Base-by-base conservation (phyloP, 129 eudicot species). In the Centella asiatica region DNA sequence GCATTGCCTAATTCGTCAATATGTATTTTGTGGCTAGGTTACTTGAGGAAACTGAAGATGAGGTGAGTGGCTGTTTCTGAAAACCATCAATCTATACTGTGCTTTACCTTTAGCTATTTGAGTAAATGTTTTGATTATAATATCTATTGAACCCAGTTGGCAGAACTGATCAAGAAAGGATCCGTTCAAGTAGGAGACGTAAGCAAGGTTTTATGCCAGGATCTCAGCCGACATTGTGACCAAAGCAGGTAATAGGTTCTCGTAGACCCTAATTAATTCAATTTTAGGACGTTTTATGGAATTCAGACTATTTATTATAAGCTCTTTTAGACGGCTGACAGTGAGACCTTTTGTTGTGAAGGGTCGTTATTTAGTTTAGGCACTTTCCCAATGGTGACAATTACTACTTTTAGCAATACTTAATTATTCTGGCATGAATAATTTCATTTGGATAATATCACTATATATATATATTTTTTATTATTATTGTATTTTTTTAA, bases 1-100 rank as follows among this genome's bases (percentile, higher is more conserved):
- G 3, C 18, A 55, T 34, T 11, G 34, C n/a, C 27, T n/a, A 2
- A 54, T 37, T 67, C 60, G 72, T 27, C 39, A 22, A 6, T 33
- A 12, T 62, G 54, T 65, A 1, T 37, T 23, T 37, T 40, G 25
- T 69, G 64, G 54, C 51, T 75, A 90, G 97, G 88, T 82, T 92
- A 79, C 99, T 92, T 4, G 99, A 92, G 70, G 96, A 87, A 69
- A 87, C 95, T 55, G 99, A 92, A 84, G 99, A 92, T 74, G 92
- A 87, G 78, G 99, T 85, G 63, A 72, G n/a, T 17, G 51, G 20
- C 22, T 14, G 47, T 27, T 29, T n/a, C 18, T 27, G 17, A 18
- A n/a, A 46, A 29, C n/a, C 4, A 5, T n/a, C 68, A 34, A 9
- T 58, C 34, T 58, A 10, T 34, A 3, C 34, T 11, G 29, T 20